These are phyloP conservation scores for Penicillium samsonianum DNA, from an alignment of 495 filamentous ascomycete genomes.

Conservation along the genomic window DNA sequence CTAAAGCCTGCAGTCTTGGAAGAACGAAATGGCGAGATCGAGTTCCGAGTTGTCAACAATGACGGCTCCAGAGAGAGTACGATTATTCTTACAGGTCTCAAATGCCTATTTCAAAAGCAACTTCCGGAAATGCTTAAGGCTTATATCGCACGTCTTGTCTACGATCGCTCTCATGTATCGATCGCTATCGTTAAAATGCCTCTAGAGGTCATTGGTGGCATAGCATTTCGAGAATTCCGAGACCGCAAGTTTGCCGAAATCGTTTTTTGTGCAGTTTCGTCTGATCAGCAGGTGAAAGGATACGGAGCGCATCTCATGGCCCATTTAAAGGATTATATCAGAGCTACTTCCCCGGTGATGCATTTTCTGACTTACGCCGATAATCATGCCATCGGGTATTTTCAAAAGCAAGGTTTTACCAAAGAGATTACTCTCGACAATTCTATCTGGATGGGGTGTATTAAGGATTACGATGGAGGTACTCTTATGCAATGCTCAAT, in stretches of 20 bases:
- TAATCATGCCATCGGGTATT: constrained; percentile 98
- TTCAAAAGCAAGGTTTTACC: constrained; percentile 98
- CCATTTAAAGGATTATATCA: constrained; percentile 97
- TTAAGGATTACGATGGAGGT: constrained; percentile 98
- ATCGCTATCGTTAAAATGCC: constrained; percentile 98
- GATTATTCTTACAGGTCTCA: constrained; percentile 92
- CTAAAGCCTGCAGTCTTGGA: constrained; percentile 82
- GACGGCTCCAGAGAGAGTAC: constrained; percentile 86
- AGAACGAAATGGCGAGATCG: constrained; percentile 92
- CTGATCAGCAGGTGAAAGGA: constrained; percentile 97
- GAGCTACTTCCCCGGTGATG: constrained; percentile 94
- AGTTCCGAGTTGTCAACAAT: constrained; percentile 97
- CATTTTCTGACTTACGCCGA: constrained; percentile 98
- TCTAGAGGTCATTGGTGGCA: constrained; percentile 82
- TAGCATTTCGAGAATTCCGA: constrained; percentile 65
- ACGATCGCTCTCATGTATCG: constrained; percentile 92
- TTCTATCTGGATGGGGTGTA: constrained; percentile 98
- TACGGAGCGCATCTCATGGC: constrained; percentile 98
- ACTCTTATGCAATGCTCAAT: constrained; percentile 99
- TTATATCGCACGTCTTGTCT: constrained; percentile 95
- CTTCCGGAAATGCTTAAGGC: constrained; percentile 99
- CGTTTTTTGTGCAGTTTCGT: constrained; percentile 96
- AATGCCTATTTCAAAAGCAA: constrained; percentile 98
- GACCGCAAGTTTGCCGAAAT: constrained; percentile 90
- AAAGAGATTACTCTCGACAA: constrained; percentile 94